These are phyloP conservation scores for Xylogone sp. DNA, from an alignment of 2,329 filamentous ascomycete genomes.

Conservation along the genomic window DNA sequence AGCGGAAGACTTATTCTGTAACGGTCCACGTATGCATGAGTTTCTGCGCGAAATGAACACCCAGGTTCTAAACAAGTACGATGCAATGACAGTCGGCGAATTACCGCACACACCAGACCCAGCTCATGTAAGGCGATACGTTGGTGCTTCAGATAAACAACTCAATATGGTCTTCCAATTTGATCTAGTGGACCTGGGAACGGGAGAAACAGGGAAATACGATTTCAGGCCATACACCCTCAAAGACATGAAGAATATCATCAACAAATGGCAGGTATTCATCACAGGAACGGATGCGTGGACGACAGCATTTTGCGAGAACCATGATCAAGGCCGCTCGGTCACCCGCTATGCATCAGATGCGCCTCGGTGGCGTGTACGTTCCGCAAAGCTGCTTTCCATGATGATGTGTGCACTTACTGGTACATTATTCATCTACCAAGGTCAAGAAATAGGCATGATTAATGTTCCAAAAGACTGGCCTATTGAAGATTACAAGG, in stretches of 20 bases:
- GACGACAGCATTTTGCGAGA: conserved; percentile 60
- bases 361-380: conserved; percentile 16
- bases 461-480: conserved; percentile 50
- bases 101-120: conserved; percentile 58
- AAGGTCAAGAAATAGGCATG: conserved; percentile 59
- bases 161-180: conserved; percentile 68
- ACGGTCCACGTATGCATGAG: conserved; percentile 65
- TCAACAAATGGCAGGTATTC: conserved; percentile 47
- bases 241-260: conserved; percentile 42
- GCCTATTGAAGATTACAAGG: conserved; percentile 45
- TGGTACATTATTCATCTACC: conserved; percentile 55
- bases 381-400: conserved; percentile 47
- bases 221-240: conserved; percentile 40
- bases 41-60: conserved; percentile 62
- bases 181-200: conserved; percentile 57
- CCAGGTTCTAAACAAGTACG: conserved; percentile 52
- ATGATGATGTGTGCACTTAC: conserved; percentile 45
- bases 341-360: conserved; percentile 44
- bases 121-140: conserved; percentile 52
- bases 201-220: conserved; percentile 52
- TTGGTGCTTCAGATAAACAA: conserved; percentile 52
- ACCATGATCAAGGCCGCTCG: conserved; percentile 57
- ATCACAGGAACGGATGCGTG: conserved; percentile 50
- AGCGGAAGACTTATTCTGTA: conserved; percentile 53
- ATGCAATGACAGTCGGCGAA: conserved; percentile 66